Evolutionary conservation across 371 early-diverging fungal genomes (phyloP), one percentile per base, ranked within the genome.

Genomic region (Apophysomyces ossiformis): DNA sequence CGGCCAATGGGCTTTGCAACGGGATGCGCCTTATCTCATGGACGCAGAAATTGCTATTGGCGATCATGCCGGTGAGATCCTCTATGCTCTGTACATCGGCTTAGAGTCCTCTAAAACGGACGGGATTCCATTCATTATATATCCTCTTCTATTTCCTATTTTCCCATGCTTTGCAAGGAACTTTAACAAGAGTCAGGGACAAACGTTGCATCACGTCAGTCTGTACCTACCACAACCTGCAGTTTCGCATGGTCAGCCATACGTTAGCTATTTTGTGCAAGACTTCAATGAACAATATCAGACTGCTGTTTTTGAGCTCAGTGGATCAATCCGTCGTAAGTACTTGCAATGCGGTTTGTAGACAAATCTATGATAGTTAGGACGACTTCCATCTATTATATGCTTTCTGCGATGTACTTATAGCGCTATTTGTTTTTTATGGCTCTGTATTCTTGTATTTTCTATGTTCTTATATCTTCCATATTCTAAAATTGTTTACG

Each of bases 181-280:
- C 6, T 66, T 74, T 21, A 70, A 74, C 57, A 74, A 74, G 39
- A 35, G 65, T 5, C 68, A 75, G 59, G 72, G 72, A 7, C 72
- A 75, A 57, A 72, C 66, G 5, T 58, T 69, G 8, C 39, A 64
- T 5, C 39, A 50, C 60, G 67, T 68, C 5, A 66, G 64, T 5
- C 57, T 76, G 18, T 70, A 69, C 47, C 61, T 73, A 16, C 59
- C 50, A 2, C 15, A 50, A 8, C 50, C 57, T 35, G 18, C 63
- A 1, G 72, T 68, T 46, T 44, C 60, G 15, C 69, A 65, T 39
- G 65, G 58, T 4, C 62, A 65, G 58, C 63, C 57, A 38, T 71
- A 65, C 60, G 64, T 74, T 12, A 21, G 72, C 67, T 9, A 35
- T 70, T 4, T 76, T 72, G 12, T 60, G 66, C 12, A 54, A 50